Evolutionary conservation across 345 rosid species (phyloP), one percentile per base, ranked within the genome.

Genomic region (Balakata baccata): DNA sequence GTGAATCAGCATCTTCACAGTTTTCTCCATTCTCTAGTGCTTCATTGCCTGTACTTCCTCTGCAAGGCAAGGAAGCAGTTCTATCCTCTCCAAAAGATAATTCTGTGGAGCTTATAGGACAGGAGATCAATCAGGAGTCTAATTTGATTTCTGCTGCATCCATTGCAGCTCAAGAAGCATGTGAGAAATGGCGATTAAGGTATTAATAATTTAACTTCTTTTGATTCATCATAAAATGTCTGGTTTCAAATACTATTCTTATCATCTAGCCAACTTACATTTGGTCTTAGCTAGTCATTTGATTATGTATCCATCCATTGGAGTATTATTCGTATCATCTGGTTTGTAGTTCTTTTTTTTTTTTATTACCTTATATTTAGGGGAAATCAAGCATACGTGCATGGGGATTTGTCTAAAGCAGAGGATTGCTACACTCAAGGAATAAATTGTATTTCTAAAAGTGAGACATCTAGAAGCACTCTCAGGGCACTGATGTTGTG

Each of bases 141-240:
- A 77, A 70, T 73, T 64, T 79, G 68, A 75, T 63, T 74, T 78
- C 85, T 78, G 50, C 85, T 62, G 79, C 83, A 74, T 69, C 84
- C 39, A 47, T 78, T 74, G 89, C 84, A 74, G 86, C 89, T 70
- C 93, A 89, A 77, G 99, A 96, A 86, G 87, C 90, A 72, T 93
- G 99, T 76, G 98, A 96, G 83, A 96, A 89, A 84, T 96, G 98
- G 98, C 93, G 99, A 59, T 75, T 91, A 79, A 96, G 97, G 99
- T 91, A 75, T 60, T 66, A 61, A 57, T 50, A 1, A 41, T 43
- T 43, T 3, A 37, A 4, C 22, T 69, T 63, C 58, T 11, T 23
- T 29, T 43, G 56, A 51, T 45, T 14, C 59, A 52, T 8, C 6
- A 43, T 3, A 43, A 43, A 43, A 43, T 43, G 46, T 43, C 46